Conservation (phyloP, 2,329 filamentous ascomycete species). For the Aspergillus ruber region DNA sequence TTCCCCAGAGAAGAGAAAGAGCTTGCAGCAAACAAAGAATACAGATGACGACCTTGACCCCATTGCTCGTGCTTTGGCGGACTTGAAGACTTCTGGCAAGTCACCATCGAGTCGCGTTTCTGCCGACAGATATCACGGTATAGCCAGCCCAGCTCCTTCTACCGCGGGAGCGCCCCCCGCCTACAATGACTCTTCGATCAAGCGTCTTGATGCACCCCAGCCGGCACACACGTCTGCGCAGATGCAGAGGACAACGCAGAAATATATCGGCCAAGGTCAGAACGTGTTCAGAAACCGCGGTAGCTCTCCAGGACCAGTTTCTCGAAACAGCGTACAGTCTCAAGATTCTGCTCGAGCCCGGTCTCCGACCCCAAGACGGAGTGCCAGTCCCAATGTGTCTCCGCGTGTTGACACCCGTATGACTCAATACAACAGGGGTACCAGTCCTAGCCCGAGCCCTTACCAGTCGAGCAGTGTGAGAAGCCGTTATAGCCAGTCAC, state of each 20-base stretch:
- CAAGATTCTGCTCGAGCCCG: conserved; percentile 43
- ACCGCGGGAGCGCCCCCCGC: conserved; percentile 61
- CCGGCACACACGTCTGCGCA: conserved; percentile 87
- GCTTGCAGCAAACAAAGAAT: conserved; percentile 32
- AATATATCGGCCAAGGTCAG: conserved; percentile 75
- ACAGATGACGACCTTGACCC: conserved; percentile 67
- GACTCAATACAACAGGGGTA: conserved; percentile 38
- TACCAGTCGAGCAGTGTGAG: conserved; percentile 40
- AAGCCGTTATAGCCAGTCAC: conserved; percentile 34
- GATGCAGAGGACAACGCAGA: conserved; percentile 92
- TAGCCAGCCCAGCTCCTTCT: conserved; percentile 67
- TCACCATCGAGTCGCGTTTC: conserved; percentile 76
- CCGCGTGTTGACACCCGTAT: conserved; percentile 29
- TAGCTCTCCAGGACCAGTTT: conserved; percentile 51
- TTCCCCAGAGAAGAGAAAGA: conserved; percentile 59
- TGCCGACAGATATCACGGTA: conserved; percentile 93
- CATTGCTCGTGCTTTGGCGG: conserved; percentile 84
- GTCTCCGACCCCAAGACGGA: conserved; percentile 63
- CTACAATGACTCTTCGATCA: conserved; percentile 68
- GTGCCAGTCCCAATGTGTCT: conserved; percentile 25
- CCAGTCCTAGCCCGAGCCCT: conserved; percentile 38
- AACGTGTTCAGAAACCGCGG: conserved; percentile 59
- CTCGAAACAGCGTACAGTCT: conserved; percentile 47
- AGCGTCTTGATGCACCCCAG: conserved; percentile 77
- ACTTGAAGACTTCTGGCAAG: conserved; percentile 82